Base-by-base conservation (phyloP, 2,329 filamentous ascomycete species). In the Colletotrichum sp. region DNA sequence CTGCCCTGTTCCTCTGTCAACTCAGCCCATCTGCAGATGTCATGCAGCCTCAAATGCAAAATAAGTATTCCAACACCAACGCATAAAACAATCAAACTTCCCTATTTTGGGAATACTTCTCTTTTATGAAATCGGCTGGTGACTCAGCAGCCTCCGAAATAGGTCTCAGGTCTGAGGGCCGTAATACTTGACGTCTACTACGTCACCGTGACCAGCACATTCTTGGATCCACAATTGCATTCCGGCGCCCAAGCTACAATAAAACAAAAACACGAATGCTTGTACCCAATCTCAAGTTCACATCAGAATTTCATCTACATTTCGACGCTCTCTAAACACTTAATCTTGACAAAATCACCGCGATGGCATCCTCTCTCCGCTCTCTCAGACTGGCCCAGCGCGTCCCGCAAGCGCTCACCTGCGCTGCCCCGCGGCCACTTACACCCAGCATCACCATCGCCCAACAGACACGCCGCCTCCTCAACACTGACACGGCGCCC, bases 401-500 rank as follows among this genome's bases (percentile, higher is more conserved):
- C 12, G 57, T n/a, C 8, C 58, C 58, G 8, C 70, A 18, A 24
- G 28, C 52, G 3, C 18, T 73, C 18, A 60, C 70, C 9, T 57
- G 72, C 24, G 72, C 58, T 10, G n/a, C 67, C 28, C 34, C 52
- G 15, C 58, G 24, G 8, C 30, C 68, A 32, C 8, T 43, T 15
- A 13, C 36, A n/a, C 7, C 43, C 21, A 6, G 12, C 30, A 24
- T 48, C 32, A 18, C 58, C 66, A 38, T 28, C 36, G 9, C 16
- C 9, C 21, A 18, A 8, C 72, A 63, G 16, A 75, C 43, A 2
- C 43, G 52, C 12, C 83, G 84, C 58, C 81, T 81, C 71, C 77
- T 86, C 67, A 85, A 86, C 79, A 86, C 83, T 24, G 82, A 84
- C 32, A 82, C 82, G 2, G 85, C 85, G 1, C 85, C 85, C 0